phyloP scores from a whole-genome alignment of 2,329 filamentous ascomycete genomes.

The Cladosporium sp. region DNA sequence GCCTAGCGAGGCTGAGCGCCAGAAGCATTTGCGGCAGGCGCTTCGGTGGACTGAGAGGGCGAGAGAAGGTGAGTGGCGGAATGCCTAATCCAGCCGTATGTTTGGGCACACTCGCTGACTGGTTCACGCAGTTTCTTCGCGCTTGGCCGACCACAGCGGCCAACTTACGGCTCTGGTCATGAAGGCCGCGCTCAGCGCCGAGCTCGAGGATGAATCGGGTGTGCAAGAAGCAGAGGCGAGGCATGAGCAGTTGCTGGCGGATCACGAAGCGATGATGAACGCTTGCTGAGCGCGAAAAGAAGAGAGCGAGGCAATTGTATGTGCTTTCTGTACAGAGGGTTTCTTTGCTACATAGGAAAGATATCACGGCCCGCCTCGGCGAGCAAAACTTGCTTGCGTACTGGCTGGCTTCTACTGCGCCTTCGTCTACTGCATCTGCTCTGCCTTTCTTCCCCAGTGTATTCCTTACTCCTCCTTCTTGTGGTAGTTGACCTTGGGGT shows the following conservation, averaged over 20 bases:
- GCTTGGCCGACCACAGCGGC: background rate
- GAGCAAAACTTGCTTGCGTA: background rate
- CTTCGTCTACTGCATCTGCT: background rate
- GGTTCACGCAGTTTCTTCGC: background rate
- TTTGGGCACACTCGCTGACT: background rate
- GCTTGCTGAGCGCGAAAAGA: background rate
- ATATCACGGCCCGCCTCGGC: background rate
- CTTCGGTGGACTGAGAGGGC: constrained; percentile 2
- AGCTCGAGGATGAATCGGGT: constrained; percentile 45
- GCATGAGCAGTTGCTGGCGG: constrained; percentile 16
- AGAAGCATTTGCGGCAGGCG: background rate
- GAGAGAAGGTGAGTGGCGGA: constrained; percentile 2
- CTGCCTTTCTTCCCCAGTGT: background rate
- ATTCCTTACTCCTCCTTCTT: constrained; percentile 58
- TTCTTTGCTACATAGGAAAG: constrained; percentile 9
- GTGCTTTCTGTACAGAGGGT: constrained; percentile 8
- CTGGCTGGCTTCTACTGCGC: background rate
- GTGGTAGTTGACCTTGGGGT: constrained; percentile 92
- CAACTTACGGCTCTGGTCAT: constrained; percentile 1
- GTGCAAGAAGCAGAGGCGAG: constrained; percentile 19
- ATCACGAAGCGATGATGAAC: background rate
- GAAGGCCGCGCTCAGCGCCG: constrained; percentile 4
- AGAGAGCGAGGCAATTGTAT: background rate
- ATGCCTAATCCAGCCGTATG: no score
- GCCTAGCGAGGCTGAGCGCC: background rate